Evolutionary conservation across 768 basidiomycete species (phyloP).

Genomic region (Tricholoma furcatifolium): DNA sequence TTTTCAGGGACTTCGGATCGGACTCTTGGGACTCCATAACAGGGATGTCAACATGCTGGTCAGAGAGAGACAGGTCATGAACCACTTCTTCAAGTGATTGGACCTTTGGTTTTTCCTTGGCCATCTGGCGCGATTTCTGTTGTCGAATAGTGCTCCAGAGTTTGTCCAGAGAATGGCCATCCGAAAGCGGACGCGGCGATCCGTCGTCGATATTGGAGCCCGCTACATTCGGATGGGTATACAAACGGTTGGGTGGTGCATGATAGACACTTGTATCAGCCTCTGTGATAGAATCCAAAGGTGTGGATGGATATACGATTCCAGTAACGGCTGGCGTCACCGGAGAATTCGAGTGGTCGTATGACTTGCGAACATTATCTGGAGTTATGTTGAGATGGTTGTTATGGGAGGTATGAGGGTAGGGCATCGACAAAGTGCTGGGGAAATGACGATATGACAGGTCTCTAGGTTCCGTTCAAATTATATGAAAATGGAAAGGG

Average conservation of each 20-base stretch:
- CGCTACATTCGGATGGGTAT: constrained; percentile 37
- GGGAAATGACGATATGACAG: constrained; percentile 15
- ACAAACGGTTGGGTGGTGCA: constrained; percentile 23
- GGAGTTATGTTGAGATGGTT: constrained; percentile 21
- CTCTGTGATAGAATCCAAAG: constrained; percentile 37
- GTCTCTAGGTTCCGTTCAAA: constrained; percentile 7
- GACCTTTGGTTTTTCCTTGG: constrained; percentile 67
- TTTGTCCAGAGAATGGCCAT: constrained; percentile 47
- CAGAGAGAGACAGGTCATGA: constrained; percentile 32
- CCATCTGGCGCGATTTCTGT: constrained; percentile 65
- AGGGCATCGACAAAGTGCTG: constrained; percentile 22
- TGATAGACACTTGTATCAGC: constrained; percentile 29
- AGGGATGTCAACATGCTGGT: constrained; percentile 36
- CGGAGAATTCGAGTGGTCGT: constrained; percentile 30
- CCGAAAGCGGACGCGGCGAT: constrained; percentile 35
- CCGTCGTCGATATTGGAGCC: constrained; percentile 43
- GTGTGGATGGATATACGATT: constrained; percentile 42
- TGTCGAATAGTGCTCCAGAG: constrained; percentile 68
- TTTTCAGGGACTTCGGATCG: constrained; percentile 46
- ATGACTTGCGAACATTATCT: constrained; percentile 14
- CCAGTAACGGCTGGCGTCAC: constrained; percentile 48
- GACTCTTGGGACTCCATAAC: constrained; percentile 36
- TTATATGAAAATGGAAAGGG: constrained; percentile 16
- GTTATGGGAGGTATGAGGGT: constrained; percentile 24
- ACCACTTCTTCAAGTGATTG: constrained; percentile 57